Percentiles rank a stretch among this genome's conserved stretches.
Evolutionary conservation across 2,329 filamentous ascomycete genomes (phyloP).

Genomic region (Fusarium albidum): DNA sequence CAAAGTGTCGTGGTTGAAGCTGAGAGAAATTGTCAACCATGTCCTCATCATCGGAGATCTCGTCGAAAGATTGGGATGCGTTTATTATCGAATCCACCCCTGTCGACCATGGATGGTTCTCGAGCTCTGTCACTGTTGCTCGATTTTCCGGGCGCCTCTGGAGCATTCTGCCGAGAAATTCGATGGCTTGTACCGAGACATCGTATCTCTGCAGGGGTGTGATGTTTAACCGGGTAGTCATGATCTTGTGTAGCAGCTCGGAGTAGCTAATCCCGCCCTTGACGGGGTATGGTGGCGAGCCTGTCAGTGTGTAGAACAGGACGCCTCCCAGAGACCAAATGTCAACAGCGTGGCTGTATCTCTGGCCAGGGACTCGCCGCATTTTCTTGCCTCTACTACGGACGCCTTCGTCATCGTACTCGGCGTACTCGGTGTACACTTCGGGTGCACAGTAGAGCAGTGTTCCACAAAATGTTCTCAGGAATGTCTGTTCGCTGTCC

Average conservation of each 20-base stretch:
- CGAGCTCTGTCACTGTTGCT: slow-evolving; percentile 75
- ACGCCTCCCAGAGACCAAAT: slow-evolving; percentile 97
- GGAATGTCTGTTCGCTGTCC: slow-evolving; percentile 86
- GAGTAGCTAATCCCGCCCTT: slow-evolving; percentile 78
- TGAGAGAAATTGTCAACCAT: slow-evolving; percentile 69
- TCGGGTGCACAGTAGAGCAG: slow-evolving; percentile 96
- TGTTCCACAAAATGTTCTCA: slow-evolving; percentile 96
- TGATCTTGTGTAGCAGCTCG: slow-evolving; percentile 85
- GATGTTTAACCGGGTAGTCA: slow-evolving; percentile 77
- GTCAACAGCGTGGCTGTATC: slow-evolving; percentile 92
- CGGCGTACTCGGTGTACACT: slow-evolving; percentile 80
- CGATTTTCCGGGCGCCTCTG: slow-evolving; percentile 80
- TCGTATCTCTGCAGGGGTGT: slow-evolving; percentile 64
- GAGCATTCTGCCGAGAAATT: slow-evolving; percentile 82
- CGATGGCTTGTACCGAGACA: slow-evolving; percentile 73
- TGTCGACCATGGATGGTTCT: slow-evolving; percentile 77
- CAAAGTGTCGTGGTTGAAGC: slow-evolving; percentile 49
- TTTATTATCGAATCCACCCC: slow-evolving; percentile 41
- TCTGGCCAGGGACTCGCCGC: slow-evolving; percentile 64
- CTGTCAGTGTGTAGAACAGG: slow-evolving; percentile 85
- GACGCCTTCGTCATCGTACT: slow-evolving; percentile 75
- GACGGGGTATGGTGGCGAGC: slow-evolving; percentile 81
- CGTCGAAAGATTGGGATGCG: slow-evolving; percentile 63
- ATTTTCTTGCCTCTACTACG: slow-evolving; percentile 69
- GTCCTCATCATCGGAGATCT: slow-evolving; percentile 67